Evolutionary conservation across 2,329 filamentous ascomycete species (phyloP).

Genomic region (Pseudocercospora fijiensis): DNA sequence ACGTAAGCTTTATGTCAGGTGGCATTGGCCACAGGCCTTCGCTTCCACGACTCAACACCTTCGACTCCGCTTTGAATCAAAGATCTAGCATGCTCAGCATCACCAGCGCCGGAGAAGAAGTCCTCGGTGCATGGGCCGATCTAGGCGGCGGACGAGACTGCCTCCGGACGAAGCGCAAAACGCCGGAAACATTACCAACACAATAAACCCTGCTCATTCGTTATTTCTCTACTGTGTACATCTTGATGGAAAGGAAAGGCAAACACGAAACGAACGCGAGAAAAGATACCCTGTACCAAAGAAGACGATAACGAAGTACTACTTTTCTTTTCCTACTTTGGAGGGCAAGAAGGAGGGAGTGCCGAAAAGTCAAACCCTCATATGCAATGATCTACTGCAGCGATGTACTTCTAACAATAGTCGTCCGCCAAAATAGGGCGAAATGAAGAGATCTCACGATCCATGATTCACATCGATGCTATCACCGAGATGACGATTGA

Average conservation of each 20-base stretch:
- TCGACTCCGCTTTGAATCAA: conserved; percentile 15
- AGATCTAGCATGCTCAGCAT: conserved; percentile 29
- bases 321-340: neutral
- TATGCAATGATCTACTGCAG: neutral
- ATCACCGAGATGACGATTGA: neutral
- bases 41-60: conserved; percentile 18
- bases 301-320: neutral
- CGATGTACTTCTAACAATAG: conserved; percentile 8
- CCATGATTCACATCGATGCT: neutral
- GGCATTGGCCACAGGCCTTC: conserved; percentile 8
- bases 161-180: conserved; percentile 14
- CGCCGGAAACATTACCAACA: neutral
- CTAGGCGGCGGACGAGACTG: conserved; percentile 40
- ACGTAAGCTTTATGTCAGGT: neutral
- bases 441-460: conserved; percentile 1
- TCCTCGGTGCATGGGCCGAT: conserved; percentile 49
- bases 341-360: neutral
- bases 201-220: neutral
- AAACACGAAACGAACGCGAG: neutral
- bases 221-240: neutral
- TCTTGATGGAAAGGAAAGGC: neutral
- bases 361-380: neutral
- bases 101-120: conserved; percentile 48
- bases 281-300: conserved; percentile 6
- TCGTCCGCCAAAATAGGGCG: neutral